A percentile compares a stretch with the other conserved stretches of the same genome.
These are phyloP conservation scores for Ceratocystis cubensis DNA, from an alignment of 2,329 filamentous ascomycete genomes.

Conservation along the genomic window DNA sequence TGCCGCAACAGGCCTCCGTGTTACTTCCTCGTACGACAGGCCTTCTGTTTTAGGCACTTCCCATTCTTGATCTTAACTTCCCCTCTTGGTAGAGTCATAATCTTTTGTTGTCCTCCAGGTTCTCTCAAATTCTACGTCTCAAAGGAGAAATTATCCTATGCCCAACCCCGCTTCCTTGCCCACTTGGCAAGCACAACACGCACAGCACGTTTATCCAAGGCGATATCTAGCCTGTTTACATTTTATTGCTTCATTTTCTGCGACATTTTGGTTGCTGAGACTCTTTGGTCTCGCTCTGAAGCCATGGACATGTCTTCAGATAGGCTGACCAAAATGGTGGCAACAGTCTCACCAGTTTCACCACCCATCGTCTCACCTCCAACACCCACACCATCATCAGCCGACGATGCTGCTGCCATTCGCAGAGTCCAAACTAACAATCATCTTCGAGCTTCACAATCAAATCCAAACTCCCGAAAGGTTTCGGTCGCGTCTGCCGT, in stretches of 20 bases:
- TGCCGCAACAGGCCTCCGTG: neutral
- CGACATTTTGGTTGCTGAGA: neutral
- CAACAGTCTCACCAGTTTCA: neutral
- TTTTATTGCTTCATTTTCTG: neutral
- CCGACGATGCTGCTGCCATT: neutral
- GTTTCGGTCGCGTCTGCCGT: constrained; percentile 7
- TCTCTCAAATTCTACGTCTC: neutral
- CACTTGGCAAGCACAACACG: too few species aligned
- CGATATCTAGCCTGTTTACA: neutral
- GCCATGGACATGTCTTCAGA: neutral
- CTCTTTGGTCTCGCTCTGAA: neutral
- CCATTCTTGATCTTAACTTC: neutral
- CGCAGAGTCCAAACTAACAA: constrained; percentile 15
- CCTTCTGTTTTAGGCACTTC: neutral
- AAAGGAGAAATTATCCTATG: too few species aligned
- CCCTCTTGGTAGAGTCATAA: neutral
- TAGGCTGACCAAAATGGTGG: neutral
- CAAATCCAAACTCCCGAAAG: neutral
- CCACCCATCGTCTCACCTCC: constrained; percentile 7
- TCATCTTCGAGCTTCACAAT: neutral
- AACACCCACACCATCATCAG: constrained; percentile 6
- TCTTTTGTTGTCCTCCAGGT: neutral
- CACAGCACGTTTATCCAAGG: neutral
- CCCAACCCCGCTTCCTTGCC: neutral
- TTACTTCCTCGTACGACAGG: neutral